Evolutionary conservation across 2,329 filamentous ascomycete species (phyloP).

Genomic region (Aureobasidium namibiae): DNA sequence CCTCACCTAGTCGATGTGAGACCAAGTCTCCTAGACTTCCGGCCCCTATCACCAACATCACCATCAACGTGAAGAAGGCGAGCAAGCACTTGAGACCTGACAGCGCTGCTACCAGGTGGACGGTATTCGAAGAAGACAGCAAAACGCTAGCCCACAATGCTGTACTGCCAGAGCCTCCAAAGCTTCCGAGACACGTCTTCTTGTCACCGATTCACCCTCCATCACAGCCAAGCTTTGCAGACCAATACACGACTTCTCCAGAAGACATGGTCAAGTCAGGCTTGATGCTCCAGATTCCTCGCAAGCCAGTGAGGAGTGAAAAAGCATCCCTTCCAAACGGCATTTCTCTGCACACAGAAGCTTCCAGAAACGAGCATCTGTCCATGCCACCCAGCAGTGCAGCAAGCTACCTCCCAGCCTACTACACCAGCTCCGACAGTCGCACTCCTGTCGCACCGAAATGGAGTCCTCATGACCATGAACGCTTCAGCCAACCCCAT

Average conservation of each 20-base stretch:
- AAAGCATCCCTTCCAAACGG: conserved; percentile 14
- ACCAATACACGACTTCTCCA: conserved; percentile 16
- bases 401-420: conserved; percentile 21
- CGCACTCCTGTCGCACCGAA: conserved; percentile 18
- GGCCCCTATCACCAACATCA: conserved; percentile 13
- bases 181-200: conserved; percentile 11
- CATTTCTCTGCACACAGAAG: neutral
- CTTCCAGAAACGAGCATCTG: conserved; percentile 6
- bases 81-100: conserved; percentile 12
- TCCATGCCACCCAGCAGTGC: conserved; percentile 16
- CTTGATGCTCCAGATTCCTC: conserved; percentile 21
- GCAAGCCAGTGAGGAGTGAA: neutral
- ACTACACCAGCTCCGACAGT: conserved; percentile 25
- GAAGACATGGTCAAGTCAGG: conserved; percentile 16
- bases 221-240: conserved; percentile 7
- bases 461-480: conserved; percentile 5
- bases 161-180: conserved; percentile 3
- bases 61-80: neutral
- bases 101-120: conserved; percentile 20
- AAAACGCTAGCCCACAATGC: conserved; percentile 13
- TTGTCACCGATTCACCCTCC: conserved; percentile 1
- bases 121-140: conserved; percentile 29
- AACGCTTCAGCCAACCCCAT: conserved; percentile 7
- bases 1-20: neutral
- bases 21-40: neutral